Conservation (phyloP, 2,329 filamentous ascomycete genomes). For the Xylariales sp. region DNA sequence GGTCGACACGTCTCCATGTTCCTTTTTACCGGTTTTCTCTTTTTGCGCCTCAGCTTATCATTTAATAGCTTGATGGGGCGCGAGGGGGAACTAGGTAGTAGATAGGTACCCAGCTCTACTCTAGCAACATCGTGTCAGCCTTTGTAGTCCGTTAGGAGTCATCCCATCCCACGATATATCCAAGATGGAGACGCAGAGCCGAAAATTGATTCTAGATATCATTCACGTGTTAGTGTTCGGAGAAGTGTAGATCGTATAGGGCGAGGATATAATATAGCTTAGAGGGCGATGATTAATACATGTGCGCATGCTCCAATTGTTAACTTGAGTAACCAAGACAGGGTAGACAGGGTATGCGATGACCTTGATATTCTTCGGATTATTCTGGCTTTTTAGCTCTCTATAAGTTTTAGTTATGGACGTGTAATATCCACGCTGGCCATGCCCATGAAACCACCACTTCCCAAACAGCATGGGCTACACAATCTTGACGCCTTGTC, state of each 20-base stretch:
- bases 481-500: not conserved
- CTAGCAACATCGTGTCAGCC: not conserved
- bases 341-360: no score
- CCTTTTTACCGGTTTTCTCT: not conserved
- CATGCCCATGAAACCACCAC: not conserved
- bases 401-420: not conserved
- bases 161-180: no score
- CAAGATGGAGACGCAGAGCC: no score
- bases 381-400: no score
- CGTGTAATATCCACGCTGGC: not conserved
- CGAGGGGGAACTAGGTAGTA: not conserved
- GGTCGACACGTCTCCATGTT: not conserved
- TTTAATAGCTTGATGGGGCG: not conserved
- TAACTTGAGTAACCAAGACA: no score
- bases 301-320: no score
- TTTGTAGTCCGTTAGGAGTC: not conserved
- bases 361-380: not conserved
- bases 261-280: no score
- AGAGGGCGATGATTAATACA: no score
- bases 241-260: no score
- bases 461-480: not conserved
- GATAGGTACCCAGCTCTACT: not conserved
- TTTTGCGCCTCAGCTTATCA: not conserved
- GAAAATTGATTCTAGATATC: no score
- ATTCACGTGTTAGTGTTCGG: no score